These are phyloP conservation scores for Diaporthe nobilis DNA, from an alignment of 2,329 filamentous ascomycete genomes.

Conservation along the genomic window DNA sequence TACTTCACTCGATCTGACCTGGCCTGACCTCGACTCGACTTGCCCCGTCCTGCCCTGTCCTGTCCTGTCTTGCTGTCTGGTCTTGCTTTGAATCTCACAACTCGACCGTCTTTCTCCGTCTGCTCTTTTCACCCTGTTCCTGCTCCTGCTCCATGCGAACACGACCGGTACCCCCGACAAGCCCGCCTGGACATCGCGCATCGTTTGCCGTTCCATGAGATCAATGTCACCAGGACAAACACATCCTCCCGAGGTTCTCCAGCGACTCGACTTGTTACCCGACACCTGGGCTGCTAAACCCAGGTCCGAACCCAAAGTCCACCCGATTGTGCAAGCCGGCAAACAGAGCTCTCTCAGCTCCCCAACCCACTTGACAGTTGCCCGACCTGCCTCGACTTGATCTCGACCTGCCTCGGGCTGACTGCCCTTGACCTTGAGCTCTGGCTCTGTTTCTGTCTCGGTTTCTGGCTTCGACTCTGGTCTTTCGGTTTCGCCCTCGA, in stretches of 20 bases:
- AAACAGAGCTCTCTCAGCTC: background rate
- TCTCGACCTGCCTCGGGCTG: background rate
- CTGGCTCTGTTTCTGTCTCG: background rate
- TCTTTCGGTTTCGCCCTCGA: background rate
- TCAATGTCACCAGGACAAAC: slow-evolving; percentile 14
- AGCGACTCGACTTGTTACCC: slow-evolving; percentile 1
- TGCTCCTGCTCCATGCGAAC: background rate
- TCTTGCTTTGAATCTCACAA: background rate
- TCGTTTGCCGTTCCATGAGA: background rate
- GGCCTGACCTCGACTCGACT: slow-evolving; percentile 6
- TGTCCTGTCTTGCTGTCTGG: background rate
- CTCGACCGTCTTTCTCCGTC: background rate
- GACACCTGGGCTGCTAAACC: background rate
- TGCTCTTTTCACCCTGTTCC: background rate
- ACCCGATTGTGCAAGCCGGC: background rate
- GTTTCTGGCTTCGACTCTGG: background rate
- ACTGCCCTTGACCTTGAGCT: background rate
- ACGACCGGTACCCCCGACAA: slow-evolving; percentile 15
- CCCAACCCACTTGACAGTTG: background rate
- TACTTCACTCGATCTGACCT: slow-evolving; percentile 7
- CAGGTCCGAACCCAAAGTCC: background rate
- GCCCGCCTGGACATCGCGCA: background rate
- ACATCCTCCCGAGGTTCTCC: background rate
- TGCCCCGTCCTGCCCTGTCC: background rate
- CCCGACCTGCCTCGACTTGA: background rate